Evolutionary conservation across 257 asterid species (phyloP), one percentile per base, ranked within the genome.

Genomic region (Catharanthus roseus): DNA sequence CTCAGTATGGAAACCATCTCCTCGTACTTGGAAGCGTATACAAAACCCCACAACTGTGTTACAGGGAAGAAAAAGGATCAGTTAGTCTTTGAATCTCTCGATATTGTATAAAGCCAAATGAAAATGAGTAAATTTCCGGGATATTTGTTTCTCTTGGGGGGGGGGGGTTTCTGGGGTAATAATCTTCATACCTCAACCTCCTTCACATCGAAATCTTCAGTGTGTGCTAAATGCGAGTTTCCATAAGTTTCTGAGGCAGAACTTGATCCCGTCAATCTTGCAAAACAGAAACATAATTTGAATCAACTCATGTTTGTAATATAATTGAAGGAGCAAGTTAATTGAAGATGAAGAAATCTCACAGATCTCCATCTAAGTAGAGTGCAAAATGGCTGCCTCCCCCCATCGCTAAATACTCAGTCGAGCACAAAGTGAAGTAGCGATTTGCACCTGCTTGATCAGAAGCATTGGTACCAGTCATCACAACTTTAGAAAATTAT

Each of bases 311-410:
- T 47, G 53, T 5, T 47, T 3, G 19, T 12, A 6, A 61, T 34
- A 11, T 34, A 0, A 18, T 16, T 49, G 55, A 49, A 19, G 2
- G 7, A 49, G 24, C 9, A 34, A 34, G 18, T 8, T 5, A 31
- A 54, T 50, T 61, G 47, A 64, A 62, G 47, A 64, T 57, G 69
- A 26, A 71, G 74, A 67, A 72, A 53, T 64, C 98, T 85, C 86
- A 93, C 98, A 91, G 84, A 74, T 91, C 98, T 23, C 83, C 86
- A 50, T 90, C 97, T 87, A 93, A 86, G 79, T 87, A 93, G 34
- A 90, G 92, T 11, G 96, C 97, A 84, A 93, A 93, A 83, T 91
- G 96, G 70, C 84, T 72, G 47, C 98, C 98, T 34, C 98, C 98
- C 16, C 98, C 98, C 88, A 90, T 78, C 81, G 98, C 98, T 79